Evolutionary conservation across 2,329 filamentous ascomycete species (phyloP).

Genomic region (Pseudocercospora fuligena): DNA sequence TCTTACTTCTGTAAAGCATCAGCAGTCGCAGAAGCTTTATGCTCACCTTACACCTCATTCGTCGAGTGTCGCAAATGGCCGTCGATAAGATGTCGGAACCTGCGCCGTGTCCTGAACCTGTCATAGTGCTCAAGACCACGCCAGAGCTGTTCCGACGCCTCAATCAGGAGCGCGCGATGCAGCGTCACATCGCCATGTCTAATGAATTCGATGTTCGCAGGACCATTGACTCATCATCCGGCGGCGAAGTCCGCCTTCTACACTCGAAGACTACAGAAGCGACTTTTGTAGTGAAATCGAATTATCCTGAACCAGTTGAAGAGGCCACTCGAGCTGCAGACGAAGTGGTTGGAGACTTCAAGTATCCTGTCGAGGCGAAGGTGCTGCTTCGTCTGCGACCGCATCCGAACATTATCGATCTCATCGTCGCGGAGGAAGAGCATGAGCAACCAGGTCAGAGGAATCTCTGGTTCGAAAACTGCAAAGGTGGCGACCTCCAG

Average conservation of each 20-base stretch:
- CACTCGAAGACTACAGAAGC: background rate
- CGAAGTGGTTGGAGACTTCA: background rate
- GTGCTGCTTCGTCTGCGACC: slow-evolving; percentile 1
- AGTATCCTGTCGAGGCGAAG: slow-evolving; percentile 3
- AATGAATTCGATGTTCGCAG: background rate
- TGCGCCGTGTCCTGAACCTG: background rate
- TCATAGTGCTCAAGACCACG: background rate
- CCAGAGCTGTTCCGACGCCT: background rate
- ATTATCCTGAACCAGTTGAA: background rate
- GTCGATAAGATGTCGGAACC: background rate
- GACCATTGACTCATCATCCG: background rate
- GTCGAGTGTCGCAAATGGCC: background rate
- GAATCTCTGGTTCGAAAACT: slow-evolving; percentile 14
- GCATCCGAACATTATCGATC: slow-evolving; percentile 12
- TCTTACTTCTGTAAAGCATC: background rate
- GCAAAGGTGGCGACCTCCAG: slow-evolving; percentile 23
- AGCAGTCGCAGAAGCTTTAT: background rate
- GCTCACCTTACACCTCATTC: background rate
- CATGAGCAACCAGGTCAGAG: background rate
- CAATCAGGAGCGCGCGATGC: background rate
- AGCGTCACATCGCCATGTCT: background rate
- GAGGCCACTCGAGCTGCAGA: background rate
- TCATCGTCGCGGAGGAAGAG: slow-evolving; percentile 2
- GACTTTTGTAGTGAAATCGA: background rate
- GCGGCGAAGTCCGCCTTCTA: background rate